phyloP scores from a whole-genome alignment of 768 basidiomycete genomes.

The Lanmaoa pseudosensibilis region DNA sequence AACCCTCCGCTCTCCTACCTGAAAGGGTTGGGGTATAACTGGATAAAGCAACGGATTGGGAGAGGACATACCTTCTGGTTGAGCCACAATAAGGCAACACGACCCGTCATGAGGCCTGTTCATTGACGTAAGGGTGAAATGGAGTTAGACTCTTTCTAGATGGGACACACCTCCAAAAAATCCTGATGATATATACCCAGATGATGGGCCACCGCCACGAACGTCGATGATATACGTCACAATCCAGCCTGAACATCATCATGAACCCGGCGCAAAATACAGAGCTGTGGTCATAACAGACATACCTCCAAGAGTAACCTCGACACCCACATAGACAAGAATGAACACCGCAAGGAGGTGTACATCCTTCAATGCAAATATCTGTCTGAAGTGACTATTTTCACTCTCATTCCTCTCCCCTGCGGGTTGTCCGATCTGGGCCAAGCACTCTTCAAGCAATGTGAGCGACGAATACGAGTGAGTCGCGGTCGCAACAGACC shows the following conservation, averaged over 20 bases:
- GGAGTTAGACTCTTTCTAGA: background rate
- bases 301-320: conserved; percentile 50
- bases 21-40: background rate
- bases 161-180: conserved; percentile 50
- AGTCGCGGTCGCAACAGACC: conserved; percentile 40
- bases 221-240: conserved; percentile 55
- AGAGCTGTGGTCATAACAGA: background rate
- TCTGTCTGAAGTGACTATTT: conserved; percentile 46
- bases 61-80: conserved; percentile 44
- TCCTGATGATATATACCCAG: conserved; percentile 54
- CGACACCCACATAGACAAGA: conserved; percentile 68
- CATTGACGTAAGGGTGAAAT: background rate
- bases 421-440: conserved; percentile 49
- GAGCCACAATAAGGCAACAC: conserved; percentile 54
- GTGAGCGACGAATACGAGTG: background rate
- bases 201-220: conserved; percentile 46
- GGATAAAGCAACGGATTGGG: background rate
- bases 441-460: conserved; percentile 47
- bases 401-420: conserved; percentile 38
- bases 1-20: conserved; percentile 57
- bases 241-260: conserved; percentile 55
- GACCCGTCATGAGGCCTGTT: conserved; percentile 57
- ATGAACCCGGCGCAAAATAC: background rate
- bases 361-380: conserved; percentile 51
- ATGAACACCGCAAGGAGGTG: conserved; percentile 65